Evolutionary conservation across 1,284 basidiomycete species (phyloP).

Genomic region (Ceratobasidium papillatum): DNA sequence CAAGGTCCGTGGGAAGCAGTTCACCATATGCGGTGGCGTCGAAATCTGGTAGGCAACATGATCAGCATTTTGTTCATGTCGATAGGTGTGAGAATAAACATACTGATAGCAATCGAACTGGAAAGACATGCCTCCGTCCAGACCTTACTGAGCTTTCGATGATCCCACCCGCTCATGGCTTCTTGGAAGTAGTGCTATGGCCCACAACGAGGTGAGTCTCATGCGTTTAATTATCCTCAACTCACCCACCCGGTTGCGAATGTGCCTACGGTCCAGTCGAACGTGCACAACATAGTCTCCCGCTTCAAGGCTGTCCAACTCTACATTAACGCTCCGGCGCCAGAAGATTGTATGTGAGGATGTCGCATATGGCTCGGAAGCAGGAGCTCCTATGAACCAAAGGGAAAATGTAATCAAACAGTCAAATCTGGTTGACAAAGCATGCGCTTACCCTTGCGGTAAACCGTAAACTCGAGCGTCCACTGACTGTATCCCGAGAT

Average conservation of each 20-base stretch:
- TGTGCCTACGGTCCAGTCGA: slow-evolving; percentile 53
- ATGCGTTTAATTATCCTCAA: neutral
- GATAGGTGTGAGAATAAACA: neutral
- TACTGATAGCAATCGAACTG: slow-evolving; percentile 58
- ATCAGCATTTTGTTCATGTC: neutral
- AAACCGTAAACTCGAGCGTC: slow-evolving; percentile 61
- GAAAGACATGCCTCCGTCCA: slow-evolving; percentile 56
- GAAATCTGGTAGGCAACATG: neutral
- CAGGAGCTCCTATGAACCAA: neutral
- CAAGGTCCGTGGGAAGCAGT: slow-evolving; percentile 11
- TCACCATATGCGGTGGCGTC: neutral
- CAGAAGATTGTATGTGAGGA: slow-evolving; percentile 52
- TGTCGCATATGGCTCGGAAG: slow-evolving; percentile 52
- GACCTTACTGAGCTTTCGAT: slow-evolving; percentile 47
- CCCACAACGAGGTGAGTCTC: neutral
- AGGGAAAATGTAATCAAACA: neutral
- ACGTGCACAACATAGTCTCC: slow-evolving; percentile 66
- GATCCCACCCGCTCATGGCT: slow-evolving; percentile 33
- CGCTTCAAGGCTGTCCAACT: slow-evolving; percentile 54
- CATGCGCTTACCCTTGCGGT: slow-evolving; percentile 54
- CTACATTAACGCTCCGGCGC: slow-evolving; percentile 56
- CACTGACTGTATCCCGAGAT: slow-evolving; percentile 53
- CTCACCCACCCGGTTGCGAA: slow-evolving; percentile 11
- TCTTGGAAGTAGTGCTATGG: slow-evolving; percentile 35
- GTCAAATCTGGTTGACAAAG: neutral